Base-by-base conservation (phyloP, 495 filamentous ascomycete species). In the Parathielavia hyrcaniae region DNA sequence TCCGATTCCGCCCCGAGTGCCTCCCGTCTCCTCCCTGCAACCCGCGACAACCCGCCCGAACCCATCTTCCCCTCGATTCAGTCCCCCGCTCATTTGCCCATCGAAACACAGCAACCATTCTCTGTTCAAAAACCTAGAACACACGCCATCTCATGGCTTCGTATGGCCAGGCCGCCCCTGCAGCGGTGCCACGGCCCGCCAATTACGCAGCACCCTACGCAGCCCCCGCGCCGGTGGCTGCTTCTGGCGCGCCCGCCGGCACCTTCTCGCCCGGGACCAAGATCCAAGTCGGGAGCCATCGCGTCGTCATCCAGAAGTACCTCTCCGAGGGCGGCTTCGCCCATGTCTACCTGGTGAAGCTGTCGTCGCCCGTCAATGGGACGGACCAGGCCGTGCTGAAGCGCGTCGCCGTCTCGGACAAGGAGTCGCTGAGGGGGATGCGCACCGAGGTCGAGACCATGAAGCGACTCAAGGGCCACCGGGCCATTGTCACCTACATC, bases 401-500 rank as follows among this genome's bases (percentile, higher is more conserved):
- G 77, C 81, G 93, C 65, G 93, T 98, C 45, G 93, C 95, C n/a
- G 93, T 97, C 35, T 89, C 95, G 41, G 93, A 98, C 69, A 96
- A 93, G 78, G 86, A 93, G 64, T 82, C 90, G 51, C 79, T 98
- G 69, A 88, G 90, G 32, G 91, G 85, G 71, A 97, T 97, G 93
- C 86, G 95, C 67, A 97, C 87, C 57, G 93, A 98, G 79, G 93
- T 97, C 53, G 93, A 98, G 75, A 98, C 93, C 19, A 98, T 98
- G 93, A 98, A 98, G 83, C 89, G 91, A 67, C 77, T 98, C 59
- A 95, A 95, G 79, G 95, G 95, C 36, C 93, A 97, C 77, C 84
- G 83, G 52, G 87, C 93, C 61, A 97, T 98, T 67, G 93, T 98
- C 64, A 96, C 86, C 50, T 98, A 98, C 72, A 89, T 97, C 71